Conservation (phyloP, 768 basidiomycete genomes). For the Suillus fuscotomentosus region DNA sequence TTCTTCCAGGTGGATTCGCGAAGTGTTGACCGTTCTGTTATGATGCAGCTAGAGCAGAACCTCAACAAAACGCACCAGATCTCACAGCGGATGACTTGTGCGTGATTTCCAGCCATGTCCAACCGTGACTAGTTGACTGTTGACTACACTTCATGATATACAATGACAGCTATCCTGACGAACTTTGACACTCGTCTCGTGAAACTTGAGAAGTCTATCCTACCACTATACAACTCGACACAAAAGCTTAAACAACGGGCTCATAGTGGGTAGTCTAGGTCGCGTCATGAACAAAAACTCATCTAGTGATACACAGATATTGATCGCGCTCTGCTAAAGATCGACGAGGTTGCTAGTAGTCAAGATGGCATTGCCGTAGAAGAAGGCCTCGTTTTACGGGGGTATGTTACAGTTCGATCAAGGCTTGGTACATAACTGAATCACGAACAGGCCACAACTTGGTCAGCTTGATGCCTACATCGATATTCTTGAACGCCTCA, state of each 20-base stretch:
- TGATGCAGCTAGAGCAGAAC: constrained; percentile 75
- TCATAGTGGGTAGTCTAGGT: constrained; percentile 51
- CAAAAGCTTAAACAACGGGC: constrained; percentile 71
- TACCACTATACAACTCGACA: constrained; percentile 78
- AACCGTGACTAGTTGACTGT: neutral
- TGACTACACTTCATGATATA: constrained; percentile 25
- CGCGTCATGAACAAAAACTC: neutral
- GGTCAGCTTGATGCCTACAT: constrained; percentile 65
- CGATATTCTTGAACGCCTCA: constrained; percentile 73
- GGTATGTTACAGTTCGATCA: constrained; percentile 40
- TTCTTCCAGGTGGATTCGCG: neutral
- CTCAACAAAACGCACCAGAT: constrained; percentile 83
- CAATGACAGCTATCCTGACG: constrained; percentile 64
- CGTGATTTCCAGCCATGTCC: constrained; percentile 20
- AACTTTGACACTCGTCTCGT: constrained; percentile 82
- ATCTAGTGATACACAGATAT: constrained; percentile 54
- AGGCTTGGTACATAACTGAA: constrained; percentile 1
- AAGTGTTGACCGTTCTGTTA: neutral
- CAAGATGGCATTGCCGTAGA: constrained; percentile 76
- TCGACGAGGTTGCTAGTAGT: constrained; percentile 74
- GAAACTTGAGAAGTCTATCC: constrained; percentile 81
- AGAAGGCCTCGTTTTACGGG: constrained; percentile 75
- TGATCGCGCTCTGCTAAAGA: constrained; percentile 73
- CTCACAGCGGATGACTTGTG: constrained; percentile 85
- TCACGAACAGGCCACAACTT: constrained; percentile 57